Evolutionary conservation across 2,329 filamentous ascomycete species (phyloP).

Genomic region (Microcyclospora tardicrescens): DNA sequence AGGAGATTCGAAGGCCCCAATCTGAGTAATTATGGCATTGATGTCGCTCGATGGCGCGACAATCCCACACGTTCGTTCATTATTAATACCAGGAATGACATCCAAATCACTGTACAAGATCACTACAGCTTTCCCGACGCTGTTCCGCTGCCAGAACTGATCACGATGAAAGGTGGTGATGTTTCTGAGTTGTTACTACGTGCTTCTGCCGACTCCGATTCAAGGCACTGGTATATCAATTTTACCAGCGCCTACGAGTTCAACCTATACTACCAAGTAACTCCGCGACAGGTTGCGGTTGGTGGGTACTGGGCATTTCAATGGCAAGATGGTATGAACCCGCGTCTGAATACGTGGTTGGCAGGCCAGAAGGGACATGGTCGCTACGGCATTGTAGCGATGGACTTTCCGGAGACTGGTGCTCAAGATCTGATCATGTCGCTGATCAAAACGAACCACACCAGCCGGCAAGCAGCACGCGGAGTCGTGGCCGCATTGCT

Average conservation of each 20-base stretch:
- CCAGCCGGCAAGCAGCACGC: conserved; percentile 6
- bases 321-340: conserved; percentile 35
- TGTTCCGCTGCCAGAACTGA: conserved; percentile 26
- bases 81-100: conserved; percentile 25
- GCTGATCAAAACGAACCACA: conserved; percentile 29
- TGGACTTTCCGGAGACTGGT: conserved; percentile 26
- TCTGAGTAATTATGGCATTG: conserved; percentile 18
- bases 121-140: conserved; percentile 33
- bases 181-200: conserved; percentile 27
- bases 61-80: conserved; percentile 23
- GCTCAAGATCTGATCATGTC: conserved; percentile 28
- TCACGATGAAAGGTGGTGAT: conserved; percentile 27
- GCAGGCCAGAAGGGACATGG: conserved; percentile 14
- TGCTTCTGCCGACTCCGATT: conserved; percentile 18
- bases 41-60: conserved; percentile 23
- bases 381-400: conserved; percentile 23
- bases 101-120: conserved; percentile 33
- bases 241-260: conserved; percentile 35
- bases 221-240: conserved; percentile 29
- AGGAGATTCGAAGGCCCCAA: conserved; percentile 18
- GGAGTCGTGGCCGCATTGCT: too few species aligned
- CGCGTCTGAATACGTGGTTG: conserved; percentile 23
- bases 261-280: conserved; percentile 23
- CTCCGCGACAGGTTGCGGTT: conserved; percentile 28
- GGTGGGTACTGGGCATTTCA: conserved; percentile 30